Evolutionary conservation across 768 basidiomycete genomes (phyloP).

Genomic region (Mrakia blollopis): DNA sequence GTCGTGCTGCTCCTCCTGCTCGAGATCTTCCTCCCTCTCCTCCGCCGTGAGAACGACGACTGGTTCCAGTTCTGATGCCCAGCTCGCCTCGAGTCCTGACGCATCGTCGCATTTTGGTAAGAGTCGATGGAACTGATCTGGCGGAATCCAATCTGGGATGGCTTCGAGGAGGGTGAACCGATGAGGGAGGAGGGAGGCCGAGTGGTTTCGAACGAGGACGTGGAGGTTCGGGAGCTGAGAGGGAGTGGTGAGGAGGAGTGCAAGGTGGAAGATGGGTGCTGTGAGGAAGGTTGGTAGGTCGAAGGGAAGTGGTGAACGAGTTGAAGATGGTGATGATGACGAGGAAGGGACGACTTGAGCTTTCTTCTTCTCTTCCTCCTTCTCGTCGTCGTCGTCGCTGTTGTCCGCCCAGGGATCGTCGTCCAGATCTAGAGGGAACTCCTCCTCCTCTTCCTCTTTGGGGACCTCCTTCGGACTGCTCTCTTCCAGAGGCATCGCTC

Average conservation of each 20-base stretch:
- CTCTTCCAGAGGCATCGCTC: not conserved
- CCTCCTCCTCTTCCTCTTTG: conserved; percentile 48
- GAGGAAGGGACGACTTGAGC: conserved; percentile 26
- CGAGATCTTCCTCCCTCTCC: not conserved
- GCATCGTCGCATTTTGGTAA: conserved; percentile 59
- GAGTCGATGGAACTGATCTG: conserved; percentile 57
- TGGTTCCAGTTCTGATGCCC: conserved; percentile 12
- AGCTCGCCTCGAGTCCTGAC: conserved; percentile 48
- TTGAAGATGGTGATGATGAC: conserved; percentile 7
- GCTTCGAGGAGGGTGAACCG: conserved; percentile 65
- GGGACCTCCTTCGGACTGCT: conserved; percentile 42
- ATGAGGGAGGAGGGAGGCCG: conserved; percentile 58
- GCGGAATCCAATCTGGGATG: conserved; percentile 68
- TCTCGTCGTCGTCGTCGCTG: conserved; percentile 39
- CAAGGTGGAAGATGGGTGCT: conserved; percentile 55
- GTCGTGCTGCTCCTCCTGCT: conserved; percentile 27
- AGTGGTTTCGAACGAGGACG: conserved; percentile 58
- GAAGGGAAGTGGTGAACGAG: conserved; percentile 41
- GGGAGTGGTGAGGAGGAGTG: conserved; percentile 62
- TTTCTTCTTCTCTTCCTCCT: conserved; percentile 1
- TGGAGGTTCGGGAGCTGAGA: conserved; percentile 58
- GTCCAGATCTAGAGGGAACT: conserved; percentile 53
- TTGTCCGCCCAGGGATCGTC: conserved; percentile 70
- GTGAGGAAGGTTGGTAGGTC: conserved; percentile 62
- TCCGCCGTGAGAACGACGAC: not conserved